Evolutionary conservation across 208 protist genomes (phyloP).

Genomic region (Perkinsela sp.): DNA sequence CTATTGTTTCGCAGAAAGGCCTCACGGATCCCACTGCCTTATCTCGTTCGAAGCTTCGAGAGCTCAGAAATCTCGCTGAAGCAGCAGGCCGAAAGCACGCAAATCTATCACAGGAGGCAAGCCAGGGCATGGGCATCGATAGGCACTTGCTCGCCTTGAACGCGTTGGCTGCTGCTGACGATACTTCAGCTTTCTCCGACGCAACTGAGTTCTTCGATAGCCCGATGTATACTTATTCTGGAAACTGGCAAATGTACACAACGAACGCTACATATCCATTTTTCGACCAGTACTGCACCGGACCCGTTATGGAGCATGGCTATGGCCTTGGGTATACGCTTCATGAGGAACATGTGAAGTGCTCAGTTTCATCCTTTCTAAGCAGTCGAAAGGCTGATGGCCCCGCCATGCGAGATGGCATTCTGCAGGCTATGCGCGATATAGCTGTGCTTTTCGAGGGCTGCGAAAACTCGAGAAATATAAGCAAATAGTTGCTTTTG

Average conservation of each 20-base stretch:
- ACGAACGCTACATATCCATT: conserved; percentile 28
- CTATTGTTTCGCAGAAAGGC: conserved; percentile 7
- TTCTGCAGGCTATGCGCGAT: conserved; percentile 3
- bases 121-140: conserved; percentile 41
- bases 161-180: conserved; percentile 19
- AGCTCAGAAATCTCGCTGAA: conserved; percentile 14
- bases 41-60: conserved; percentile 5
- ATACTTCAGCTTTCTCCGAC: conserved; percentile 11
- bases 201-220: conserved; percentile 47
- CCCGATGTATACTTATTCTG: conserved; percentile 16
- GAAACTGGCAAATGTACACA: conserved; percentile 18
- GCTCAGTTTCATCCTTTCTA: conserved; percentile 44
- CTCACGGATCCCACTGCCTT: background rate
- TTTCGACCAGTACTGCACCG: conserved; percentile 42
- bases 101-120: conserved; percentile 13
- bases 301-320: conserved; percentile 39
- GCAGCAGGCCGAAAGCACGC: conserved; percentile 17
- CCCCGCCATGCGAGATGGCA: conserved; percentile 2
- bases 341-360: conserved; percentile 32
- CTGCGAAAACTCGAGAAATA: background rate
- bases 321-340: conserved; percentile 73
- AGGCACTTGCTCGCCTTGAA: conserved; percentile 54
- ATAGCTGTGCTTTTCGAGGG: conserved; percentile 2
- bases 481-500: too few relatives aligned
- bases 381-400: conserved; percentile 12